phyloP scores from a whole-genome alignment of 176 grass and related monocot species.

The Pontederia paniculata region DNA sequence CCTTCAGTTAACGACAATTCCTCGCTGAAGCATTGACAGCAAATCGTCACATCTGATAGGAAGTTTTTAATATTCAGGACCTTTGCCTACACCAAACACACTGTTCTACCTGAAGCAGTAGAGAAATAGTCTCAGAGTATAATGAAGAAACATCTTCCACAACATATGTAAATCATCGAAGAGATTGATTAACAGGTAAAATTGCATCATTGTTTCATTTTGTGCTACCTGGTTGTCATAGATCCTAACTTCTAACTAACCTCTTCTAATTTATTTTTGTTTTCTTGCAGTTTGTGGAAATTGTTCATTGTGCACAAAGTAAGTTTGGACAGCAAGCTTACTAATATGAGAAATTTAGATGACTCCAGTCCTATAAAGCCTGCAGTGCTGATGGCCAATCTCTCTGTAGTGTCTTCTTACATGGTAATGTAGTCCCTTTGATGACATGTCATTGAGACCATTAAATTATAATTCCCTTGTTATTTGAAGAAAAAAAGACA shows the following conservation, averaged over 20 bases:
- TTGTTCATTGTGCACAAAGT: conserved; percentile 49
- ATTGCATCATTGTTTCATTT: too few relatives aligned
- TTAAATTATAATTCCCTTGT: neutral
- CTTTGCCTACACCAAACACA: conserved; percentile 61
- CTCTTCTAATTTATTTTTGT: too few relatives aligned
- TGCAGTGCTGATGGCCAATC: conserved; percentile 76
- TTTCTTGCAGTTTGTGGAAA: conserved; percentile 62
- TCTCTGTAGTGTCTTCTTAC: conserved; percentile 51
- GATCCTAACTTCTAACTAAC: neutral
- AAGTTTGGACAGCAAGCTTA: conserved; percentile 62
- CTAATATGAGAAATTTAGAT: conserved; percentile 46
- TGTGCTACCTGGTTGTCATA: neutral
- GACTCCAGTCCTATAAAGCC: conserved; percentile 75
- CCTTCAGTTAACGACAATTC: neutral
- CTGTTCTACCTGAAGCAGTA: conserved; percentile 74
- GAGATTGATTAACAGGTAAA: conserved; percentile 61
- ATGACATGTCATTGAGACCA: neutral
- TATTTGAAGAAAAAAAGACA: too few relatives aligned
- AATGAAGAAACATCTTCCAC: conserved; percentile 68
- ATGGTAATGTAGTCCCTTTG: conserved; percentile 28
- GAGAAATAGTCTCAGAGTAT: conserved; percentile 65
- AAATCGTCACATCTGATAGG: conserved; percentile 19
- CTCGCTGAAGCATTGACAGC: neutral
- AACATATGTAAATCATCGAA: conserved; percentile 75
- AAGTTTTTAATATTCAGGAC: neutral